Base-by-base conservation (phyloP, 1,284 basidiomycete species). In the Microbotryum intermedium region DNA sequence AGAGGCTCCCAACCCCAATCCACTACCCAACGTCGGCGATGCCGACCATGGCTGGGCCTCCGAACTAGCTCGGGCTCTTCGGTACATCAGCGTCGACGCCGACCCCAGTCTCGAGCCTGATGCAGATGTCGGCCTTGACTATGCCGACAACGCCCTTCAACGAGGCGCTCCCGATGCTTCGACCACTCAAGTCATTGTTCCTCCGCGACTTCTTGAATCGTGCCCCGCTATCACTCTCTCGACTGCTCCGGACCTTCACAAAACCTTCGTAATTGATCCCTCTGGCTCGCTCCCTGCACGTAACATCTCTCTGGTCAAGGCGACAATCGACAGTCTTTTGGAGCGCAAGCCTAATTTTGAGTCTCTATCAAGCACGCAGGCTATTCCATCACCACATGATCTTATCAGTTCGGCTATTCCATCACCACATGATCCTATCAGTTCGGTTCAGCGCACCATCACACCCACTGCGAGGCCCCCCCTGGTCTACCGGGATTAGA, bases 1-100 rank as follows among this genome's bases (percentile, higher is more conserved):
- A 76, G 92, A 94, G 23, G 90, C 90, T 7, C 94, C 95, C 0
- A 98, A 99, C 73, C 74, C 79, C 7, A 77, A 83, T 6, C 87
- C 93, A 6, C 81, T 97, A 21, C 92, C 94, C 0, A 69, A 73
- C 4, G 67, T 80, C 7, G 72, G 75, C 61, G 58, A 75, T 28
- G 70, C 65, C 18, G 67, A 60, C 21, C 87, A 83, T 62, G 83
- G 87, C 2, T 68, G 66, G 39, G 94, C 94, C 0, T 84, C 89
- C 26, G 94, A 98, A 73, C 82, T 98, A 67, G 88, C 91, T 49
- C 74, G 79, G 18, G 90, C 91, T 9, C 77, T 97, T 43, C 73
- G 77, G 55, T 71, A 72, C n/a, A 69, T 81, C 8, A 73, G 75
- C 61, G 64, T 77, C 34, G 70, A 69, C 20, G 60, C 60, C 16